A percentile compares a stretch with the other conserved stretches of the same genome.
phyloP scores from a whole-genome alignment of 257 asterid species.

The Echites panduratus region DNA sequence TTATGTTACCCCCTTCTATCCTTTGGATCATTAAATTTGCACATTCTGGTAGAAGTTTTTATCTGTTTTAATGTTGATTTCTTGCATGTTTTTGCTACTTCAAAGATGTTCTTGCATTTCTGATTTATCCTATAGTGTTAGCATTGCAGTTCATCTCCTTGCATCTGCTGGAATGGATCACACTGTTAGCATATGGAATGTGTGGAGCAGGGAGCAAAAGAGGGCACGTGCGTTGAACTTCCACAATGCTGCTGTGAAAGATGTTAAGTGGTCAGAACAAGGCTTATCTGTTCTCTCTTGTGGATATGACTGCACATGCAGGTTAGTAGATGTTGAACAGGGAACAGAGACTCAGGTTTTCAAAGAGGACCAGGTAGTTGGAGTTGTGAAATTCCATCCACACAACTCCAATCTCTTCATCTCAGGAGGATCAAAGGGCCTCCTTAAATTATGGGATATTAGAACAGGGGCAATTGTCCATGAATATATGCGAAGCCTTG shows the following conservation, averaged over 20 bases:
- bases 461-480: slow-evolving; percentile 68
- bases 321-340: slow-evolving; percentile 73
- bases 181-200: slow-evolving; percentile 76
- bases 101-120: slow-evolving; percentile 23
- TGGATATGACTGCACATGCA: slow-evolving; percentile 88
- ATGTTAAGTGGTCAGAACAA: slow-evolving; percentile 78
- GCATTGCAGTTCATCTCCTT: slow-evolving; percentile 83
- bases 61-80: background rate
- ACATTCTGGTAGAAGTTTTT: background rate
- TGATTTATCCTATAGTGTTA: slow-evolving; percentile 35
- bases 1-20: background rate
- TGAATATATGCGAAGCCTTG: slow-evolving; percentile 60
- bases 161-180: slow-evolving; percentile 93
- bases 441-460: slow-evolving; percentile 74
- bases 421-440: slow-evolving; percentile 95
- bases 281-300: slow-evolving; percentile 75
- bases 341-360: slow-evolving; percentile 58
- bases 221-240: slow-evolving; percentile 42
- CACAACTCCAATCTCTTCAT: slow-evolving; percentile 55
- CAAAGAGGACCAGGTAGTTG: slow-evolving; percentile 79
- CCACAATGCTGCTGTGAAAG: slow-evolving; percentile 80
- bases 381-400: slow-evolving; percentile 72
- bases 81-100: slow-evolving; percentile 11
- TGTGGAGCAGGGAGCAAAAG: slow-evolving; percentile 66
- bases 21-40: background rate